These are phyloP conservation scores for Fusarium buxicola DNA, from an alignment of 2,329 filamentous ascomycete genomes.

Conservation along the genomic window DNA sequence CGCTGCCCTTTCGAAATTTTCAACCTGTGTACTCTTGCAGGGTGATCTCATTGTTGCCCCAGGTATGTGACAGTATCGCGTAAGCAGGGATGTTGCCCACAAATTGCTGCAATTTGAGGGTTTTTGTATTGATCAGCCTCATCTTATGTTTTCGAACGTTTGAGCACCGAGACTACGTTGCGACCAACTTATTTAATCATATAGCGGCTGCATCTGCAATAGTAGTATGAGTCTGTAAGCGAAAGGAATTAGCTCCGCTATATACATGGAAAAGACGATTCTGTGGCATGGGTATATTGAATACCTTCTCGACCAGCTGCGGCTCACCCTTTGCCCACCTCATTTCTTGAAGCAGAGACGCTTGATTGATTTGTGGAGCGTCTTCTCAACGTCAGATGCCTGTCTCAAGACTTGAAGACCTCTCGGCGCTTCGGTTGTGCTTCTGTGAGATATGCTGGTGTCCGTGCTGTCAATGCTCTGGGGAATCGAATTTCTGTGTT, in stretches of 20 bases:
- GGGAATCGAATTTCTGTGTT: background rate
- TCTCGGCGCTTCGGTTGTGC: background rate
- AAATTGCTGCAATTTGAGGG: slow-evolving; percentile 1
- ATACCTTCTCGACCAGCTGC: too few relatives aligned
- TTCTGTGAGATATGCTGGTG: background rate
- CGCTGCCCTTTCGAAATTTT: background rate
- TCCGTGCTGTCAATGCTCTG: background rate
- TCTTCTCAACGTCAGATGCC: too few relatives aligned
- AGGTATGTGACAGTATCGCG: slow-evolving; percentile 22
- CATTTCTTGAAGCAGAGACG: too few relatives aligned
- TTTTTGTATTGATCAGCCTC: slow-evolving; percentile 13
- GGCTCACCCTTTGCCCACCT: too few relatives aligned
- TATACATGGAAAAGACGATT: too few relatives aligned
- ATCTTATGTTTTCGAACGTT: background rate
- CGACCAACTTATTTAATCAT: too few relatives aligned
- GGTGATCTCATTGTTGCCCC: slow-evolving; percentile 10
- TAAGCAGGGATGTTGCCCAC: slow-evolving; percentile 6
- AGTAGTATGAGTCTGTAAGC: too few relatives aligned
- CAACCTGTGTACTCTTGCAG: slow-evolving; percentile 7
- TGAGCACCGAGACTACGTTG: too few relatives aligned
- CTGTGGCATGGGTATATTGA: too few relatives aligned
- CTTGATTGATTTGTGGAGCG: background rate
- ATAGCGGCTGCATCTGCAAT: too few relatives aligned
- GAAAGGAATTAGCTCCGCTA: too few relatives aligned
- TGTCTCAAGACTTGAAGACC: too few relatives aligned